A percentile compares a stretch with the other conserved stretches of the same genome.
These are phyloP conservation scores for Haberlea rhodopensis DNA, from an alignment of 257 asterid genomes.

Conservation along the genomic window DNA sequence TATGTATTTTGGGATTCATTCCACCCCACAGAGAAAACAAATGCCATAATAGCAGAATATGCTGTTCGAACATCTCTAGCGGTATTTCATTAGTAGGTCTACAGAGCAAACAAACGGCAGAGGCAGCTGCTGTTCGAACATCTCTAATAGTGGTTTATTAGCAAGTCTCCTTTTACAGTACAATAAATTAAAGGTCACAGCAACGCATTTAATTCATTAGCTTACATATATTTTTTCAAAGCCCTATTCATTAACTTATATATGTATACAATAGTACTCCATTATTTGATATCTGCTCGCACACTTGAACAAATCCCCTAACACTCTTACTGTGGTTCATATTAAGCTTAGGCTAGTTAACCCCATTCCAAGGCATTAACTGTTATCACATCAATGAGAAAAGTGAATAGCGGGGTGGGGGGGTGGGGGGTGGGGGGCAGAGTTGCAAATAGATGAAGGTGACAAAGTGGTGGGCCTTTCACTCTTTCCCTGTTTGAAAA, in stretches of 20 bases:
- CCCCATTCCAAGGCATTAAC: neutral
- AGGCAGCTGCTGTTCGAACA: neutral
- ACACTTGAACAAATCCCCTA: neutral
- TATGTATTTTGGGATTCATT: slow-evolving; percentile 82
- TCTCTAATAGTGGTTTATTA: neutral
- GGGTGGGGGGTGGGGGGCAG: no score
- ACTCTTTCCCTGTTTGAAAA: no score
- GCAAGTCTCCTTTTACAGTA: neutral
- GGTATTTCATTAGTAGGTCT: slow-evolving; percentile 26
- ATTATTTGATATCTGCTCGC: neutral
- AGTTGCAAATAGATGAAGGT: no score
- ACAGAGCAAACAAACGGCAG: neutral
- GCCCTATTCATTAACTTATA: no score
- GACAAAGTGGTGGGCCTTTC: no score
- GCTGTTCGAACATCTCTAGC: slow-evolving; percentile 36
- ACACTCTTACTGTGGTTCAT: neutral
- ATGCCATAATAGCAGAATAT: slow-evolving; percentile 44
- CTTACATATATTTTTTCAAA: no score
- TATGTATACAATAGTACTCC: neutral
- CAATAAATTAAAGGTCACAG: neutral
- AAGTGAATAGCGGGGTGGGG: no score
- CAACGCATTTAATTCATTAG: neutral
- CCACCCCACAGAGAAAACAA: slow-evolving; percentile 75
- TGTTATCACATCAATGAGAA: no score
- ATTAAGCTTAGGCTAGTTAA: neutral